Evolutionary conservation across 2,329 filamentous ascomycete species (phyloP).

Genomic region (Colletotrichum destructivum): DNA sequence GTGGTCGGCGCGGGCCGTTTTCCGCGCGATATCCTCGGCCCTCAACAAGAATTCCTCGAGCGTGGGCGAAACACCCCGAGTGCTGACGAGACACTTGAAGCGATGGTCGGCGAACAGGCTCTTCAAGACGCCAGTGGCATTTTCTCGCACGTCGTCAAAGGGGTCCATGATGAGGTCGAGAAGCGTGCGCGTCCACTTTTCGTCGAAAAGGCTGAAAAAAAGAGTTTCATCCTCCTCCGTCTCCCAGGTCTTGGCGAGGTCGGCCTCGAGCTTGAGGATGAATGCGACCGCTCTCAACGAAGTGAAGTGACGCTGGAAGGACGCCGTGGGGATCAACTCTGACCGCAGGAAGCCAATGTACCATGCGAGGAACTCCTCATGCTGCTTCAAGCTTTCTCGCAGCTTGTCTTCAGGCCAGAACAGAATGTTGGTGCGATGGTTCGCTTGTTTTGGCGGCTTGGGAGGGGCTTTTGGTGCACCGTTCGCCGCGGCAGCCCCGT

Average conservation of each 20-base stretch:
- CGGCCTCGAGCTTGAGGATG: conserved; percentile 79
- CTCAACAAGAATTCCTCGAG: conserved; percentile 64
- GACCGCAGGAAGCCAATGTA: conserved; percentile 80
- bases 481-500: conserved; percentile 23
- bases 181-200: conserved; percentile 73
- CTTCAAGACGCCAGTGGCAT: conserved; percentile 65
- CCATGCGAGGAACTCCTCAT: conserved; percentile 79
- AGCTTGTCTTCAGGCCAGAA: conserved; percentile 56
- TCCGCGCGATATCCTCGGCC: conserved; percentile 72
- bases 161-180: conserved; percentile 88
- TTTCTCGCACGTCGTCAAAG: conserved; percentile 89
- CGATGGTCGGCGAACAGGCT: conserved; percentile 62
- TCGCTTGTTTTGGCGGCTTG: conserved; percentile 37
- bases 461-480: conserved; percentile 25
- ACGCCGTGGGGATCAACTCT: conserved; percentile 85
- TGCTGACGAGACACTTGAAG: conserved; percentile 46
- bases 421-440: conserved; percentile 55
- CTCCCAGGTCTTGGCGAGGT: conserved; percentile 60
- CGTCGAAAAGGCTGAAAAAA: conserved; percentile 61
- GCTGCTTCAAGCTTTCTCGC: conserved; percentile 61
- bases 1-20: conserved; percentile 89
- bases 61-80: conserved; percentile 44
- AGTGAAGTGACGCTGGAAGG: conserved; percentile 91
- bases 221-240: conserved; percentile 56
- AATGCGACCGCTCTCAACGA: conserved; percentile 80